Percentiles rank a stretch among this genome's conserved stretches.
These are phyloP conservation scores for Boletellus emodensis DNA, from an alignment of 768 basidiomycete genomes.

Conservation along the genomic window DNA sequence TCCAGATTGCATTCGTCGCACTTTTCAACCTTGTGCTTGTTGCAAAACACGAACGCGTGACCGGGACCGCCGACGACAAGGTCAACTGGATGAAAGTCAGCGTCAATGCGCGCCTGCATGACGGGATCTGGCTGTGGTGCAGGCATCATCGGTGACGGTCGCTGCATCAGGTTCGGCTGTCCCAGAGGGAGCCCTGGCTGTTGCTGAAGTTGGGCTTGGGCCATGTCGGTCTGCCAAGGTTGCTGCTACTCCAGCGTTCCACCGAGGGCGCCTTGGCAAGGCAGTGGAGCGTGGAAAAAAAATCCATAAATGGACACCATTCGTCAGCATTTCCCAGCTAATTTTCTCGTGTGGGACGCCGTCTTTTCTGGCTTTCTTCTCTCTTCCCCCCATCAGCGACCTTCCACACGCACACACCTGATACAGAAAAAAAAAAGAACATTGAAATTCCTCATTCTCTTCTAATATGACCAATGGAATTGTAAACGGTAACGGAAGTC, in stretches of 20 bases:
- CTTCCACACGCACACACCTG: conserved; percentile 22
- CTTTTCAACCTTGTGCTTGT: conserved; percentile 63
- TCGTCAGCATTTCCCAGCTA: conserved; percentile 28
- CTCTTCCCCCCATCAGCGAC: conserved; percentile 26
- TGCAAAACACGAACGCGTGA: conserved; percentile 56
- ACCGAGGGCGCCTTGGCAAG: too few species aligned
- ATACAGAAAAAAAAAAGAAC: conserved; percentile 25
- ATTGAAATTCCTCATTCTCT: conserved; percentile 28
- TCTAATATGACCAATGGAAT: conserved; percentile 89
- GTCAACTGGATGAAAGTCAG: conserved; percentile 57
- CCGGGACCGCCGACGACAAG: conserved; percentile 54
- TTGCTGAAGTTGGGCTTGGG: conserved; percentile 59
- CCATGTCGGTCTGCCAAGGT: conserved; percentile 38
- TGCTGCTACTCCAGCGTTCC: too few species aligned
- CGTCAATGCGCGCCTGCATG: conserved; percentile 74
- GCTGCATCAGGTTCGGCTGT: conserved; percentile 28
- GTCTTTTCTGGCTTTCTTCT: conserved; percentile 20
- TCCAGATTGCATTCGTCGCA: conserved; percentile 73
- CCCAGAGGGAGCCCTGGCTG: conserved; percentile 41
- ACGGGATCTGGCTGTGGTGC: conserved; percentile 60
- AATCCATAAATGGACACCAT: not conserved
- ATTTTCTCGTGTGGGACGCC: conserved; percentile 22
- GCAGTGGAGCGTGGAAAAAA: conserved; percentile 5
- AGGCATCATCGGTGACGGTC: conserved; percentile 40
- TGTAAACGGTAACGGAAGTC: conserved; percentile 70